Base-by-base conservation (phyloP, 1,284 basidiomycete species). In the Gastroboletus turbinatus region DNA sequence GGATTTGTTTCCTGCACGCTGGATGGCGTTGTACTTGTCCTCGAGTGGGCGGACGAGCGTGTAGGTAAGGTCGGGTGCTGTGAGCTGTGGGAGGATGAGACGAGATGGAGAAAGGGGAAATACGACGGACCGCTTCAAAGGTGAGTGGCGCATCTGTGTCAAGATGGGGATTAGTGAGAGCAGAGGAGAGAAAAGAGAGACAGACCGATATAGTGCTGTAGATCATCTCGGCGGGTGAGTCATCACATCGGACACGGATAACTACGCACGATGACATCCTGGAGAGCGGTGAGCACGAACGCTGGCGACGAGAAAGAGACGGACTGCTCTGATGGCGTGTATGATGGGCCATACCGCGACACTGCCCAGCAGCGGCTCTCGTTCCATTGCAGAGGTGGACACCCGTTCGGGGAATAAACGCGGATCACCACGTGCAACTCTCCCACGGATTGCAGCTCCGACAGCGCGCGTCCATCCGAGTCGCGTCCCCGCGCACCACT, bases 41-140 rank as follows among this genome's bases (percentile, higher is more conserved):
- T 82, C 78, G 21, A 92, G 77, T 2, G 88, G 88, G 23, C 82
- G 82, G 49, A 95, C 81, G 56, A 96, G 85, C 0, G 91, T 90
- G 70, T 96, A 96, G 0, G 88, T 93, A 42, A 94, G 80, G 70
- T 96, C 94, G 0, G 94, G 90, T 1, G 87, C 85, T 2, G 80
- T 81, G 46, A 95, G 78, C 84, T 94, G 74, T 19, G 29, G 32
- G 43, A 16, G 19, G 38, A 27, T 70, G 23, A 71, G 66, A 47
- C 2, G 48, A 27, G n/a, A 1, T 3, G 16, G 42, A 45, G 23
- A 30, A 23, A 10, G 16, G 13, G 2, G 27, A 16, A 4, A 27
- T 0, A 29, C 2, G 6, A 70, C 72, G 45, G 32, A 73, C 68
- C 44, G 72, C 68, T 21, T 70, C 72, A 3, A 70, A 56, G 0